Evolutionary conservation across 305 asterid species (phyloP).

Genomic region (Plantago lanceolata): DNA sequence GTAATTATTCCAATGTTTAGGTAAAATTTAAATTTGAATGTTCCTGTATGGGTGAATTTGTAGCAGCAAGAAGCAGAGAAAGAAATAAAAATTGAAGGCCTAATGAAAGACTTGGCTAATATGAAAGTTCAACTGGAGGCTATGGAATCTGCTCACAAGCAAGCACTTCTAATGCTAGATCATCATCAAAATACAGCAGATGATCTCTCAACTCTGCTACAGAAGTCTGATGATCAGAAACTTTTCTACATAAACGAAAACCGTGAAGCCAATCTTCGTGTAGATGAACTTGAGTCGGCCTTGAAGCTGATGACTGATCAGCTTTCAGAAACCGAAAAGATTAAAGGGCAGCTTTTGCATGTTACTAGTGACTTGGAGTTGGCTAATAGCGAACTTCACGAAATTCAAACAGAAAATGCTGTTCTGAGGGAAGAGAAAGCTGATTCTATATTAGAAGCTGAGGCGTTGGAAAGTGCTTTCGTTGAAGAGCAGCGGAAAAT

Average conservation of each 20-base stretch:
- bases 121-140: conserved; percentile 44
- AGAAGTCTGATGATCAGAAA: conserved; percentile 43
- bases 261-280: conserved; percentile 26
- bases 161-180: conserved; percentile 41
- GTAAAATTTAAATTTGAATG: too few species aligned
- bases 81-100: conserved; percentile 28
- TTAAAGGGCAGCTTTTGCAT: conserved; percentile 27
- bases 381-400: conserved; percentile 26
- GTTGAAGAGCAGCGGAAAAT: conserved; percentile 30
- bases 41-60: neutral
- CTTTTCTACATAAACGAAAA: conserved; percentile 34
- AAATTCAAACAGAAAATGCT: conserved; percentile 29
- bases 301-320: conserved; percentile 24
- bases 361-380: conserved; percentile 29
- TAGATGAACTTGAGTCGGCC: conserved; percentile 35
- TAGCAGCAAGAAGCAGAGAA: conserved; percentile 21
- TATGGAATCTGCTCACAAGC: conserved; percentile 49
- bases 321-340: conserved; percentile 25
- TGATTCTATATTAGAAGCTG: conserved; percentile 28
- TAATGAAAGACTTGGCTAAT: conserved; percentile 43
- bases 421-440: conserved; percentile 26
- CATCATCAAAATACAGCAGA: conserved; percentile 40
- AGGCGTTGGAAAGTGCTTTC: conserved; percentile 25
- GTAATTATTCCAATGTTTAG: too few species aligned
- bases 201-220: conserved; percentile 39